phyloP scores from a whole-genome alignment of 2,329 filamentous ascomycete genomes.

The Pseudopithomyces chartarum region DNA sequence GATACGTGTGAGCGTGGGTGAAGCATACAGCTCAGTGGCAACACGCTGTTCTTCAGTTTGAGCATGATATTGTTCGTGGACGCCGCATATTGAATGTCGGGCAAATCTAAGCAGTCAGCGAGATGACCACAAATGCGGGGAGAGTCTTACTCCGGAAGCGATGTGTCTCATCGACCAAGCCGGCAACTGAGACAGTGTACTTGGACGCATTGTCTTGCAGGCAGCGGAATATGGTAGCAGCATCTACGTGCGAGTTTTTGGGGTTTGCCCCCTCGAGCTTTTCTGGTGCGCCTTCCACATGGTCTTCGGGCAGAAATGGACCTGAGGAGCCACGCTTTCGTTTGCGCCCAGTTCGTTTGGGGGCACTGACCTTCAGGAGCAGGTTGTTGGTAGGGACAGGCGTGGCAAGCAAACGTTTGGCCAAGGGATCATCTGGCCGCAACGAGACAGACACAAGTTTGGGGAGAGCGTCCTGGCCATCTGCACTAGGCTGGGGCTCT shows the following conservation, averaged over 20 bases:
- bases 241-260: constrained; percentile 22
- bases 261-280: not conserved
- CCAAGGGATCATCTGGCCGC: constrained; percentile 77
- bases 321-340: constrained; percentile 77
- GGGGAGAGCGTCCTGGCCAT: constrained; percentile 47
- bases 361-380: constrained; percentile 83
- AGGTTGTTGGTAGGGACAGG: constrained; percentile 80
- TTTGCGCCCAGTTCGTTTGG: constrained; percentile 83
- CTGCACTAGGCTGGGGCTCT: constrained; percentile 25
- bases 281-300: constrained; percentile 7
- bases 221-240: constrained; percentile 60
- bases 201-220: constrained; percentile 71
- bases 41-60: constrained; percentile 71
- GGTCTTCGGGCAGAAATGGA: constrained; percentile 57
- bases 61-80: constrained; percentile 70
- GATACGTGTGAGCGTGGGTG: not conserved
- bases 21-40: constrained; percentile 70
- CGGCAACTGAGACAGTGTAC: constrained; percentile 73
- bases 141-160: constrained; percentile 71
- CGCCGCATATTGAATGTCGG: constrained; percentile 85
- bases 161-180: constrained; percentile 78
- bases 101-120: constrained; percentile 59
- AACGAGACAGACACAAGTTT: constrained; percentile 71
- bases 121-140: not conserved
- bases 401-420: constrained; percentile 77